Percentiles rank a stretch among this genome's conserved stretches.
phyloP scores from a whole-genome alignment of 1,284 basidiomycete genomes.

The Apiotrichum porosum region DNA sequence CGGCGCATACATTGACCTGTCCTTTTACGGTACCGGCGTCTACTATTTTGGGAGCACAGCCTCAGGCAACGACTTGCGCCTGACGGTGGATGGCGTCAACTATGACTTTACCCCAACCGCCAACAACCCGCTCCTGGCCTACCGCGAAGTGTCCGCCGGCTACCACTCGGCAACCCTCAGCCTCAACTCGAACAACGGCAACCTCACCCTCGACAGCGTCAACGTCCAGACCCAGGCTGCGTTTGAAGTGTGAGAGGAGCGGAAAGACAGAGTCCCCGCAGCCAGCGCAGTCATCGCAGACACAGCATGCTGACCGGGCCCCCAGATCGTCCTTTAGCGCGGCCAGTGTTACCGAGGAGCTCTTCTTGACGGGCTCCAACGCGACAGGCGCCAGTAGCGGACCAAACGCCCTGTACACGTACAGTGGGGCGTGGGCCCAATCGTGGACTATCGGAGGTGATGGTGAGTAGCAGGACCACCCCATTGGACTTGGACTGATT shows the following conservation, averaged over 20 bases:
- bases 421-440: background rate
- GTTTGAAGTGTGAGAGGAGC: conserved; percentile 1
- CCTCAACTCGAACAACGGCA: background rate
- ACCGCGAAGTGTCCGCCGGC: background rate
- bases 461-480: background rate
- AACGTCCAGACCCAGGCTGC: background rate
- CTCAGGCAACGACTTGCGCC: background rate
- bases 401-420: background rate
- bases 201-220: background rate
- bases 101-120: background rate
- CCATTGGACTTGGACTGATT: no score
- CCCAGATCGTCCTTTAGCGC: background rate
- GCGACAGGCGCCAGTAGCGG: background rate
- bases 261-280: no score
- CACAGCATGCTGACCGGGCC: background rate
- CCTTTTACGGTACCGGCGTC: conserved; percentile 3
- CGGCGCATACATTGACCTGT: background rate
- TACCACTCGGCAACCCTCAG: conserved; percentile 1
- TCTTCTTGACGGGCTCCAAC: background rate
- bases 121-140: background rate
- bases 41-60: background rate
- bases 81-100: conserved; percentile 5
- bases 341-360: background rate
- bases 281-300: no score
- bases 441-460: background rate